These are phyloP conservation scores for Brassica rapa DNA, from an alignment of 345 rosid species.

Conservation along the genomic window DNA sequence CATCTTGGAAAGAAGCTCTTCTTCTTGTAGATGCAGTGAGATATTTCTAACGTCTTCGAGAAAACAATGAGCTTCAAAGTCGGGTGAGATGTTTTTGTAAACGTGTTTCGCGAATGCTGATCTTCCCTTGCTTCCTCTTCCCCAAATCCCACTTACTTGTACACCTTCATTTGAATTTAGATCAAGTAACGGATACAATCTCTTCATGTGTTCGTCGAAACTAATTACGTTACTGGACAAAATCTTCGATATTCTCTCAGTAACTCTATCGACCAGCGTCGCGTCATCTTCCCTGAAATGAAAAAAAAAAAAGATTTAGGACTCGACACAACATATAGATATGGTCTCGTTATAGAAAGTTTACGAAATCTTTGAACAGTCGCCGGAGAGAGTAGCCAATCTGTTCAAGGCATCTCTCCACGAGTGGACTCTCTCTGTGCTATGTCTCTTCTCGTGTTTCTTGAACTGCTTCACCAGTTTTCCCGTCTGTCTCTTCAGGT, in stretches of 20 bases:
- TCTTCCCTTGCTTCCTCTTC: slow-evolving; percentile 38
- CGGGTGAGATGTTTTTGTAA: slow-evolving; percentile 24
- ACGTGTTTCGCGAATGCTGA: slow-evolving; percentile 29
- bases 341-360: neutral
- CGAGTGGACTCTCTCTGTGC: neutral
- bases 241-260: slow-evolving; percentile 16
- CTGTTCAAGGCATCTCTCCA: slow-evolving; percentile 36
- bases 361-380: slow-evolving; percentile 30
- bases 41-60: slow-evolving; percentile 23
- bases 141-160: slow-evolving; percentile 35
- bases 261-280: slow-evolving; percentile 31
- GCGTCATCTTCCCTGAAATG: slow-evolving; percentile 25
- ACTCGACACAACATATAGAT: neutral
- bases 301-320: neutral
- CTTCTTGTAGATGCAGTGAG: slow-evolving; percentile 18
- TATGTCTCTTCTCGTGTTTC: slow-evolving; percentile 34
- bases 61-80: slow-evolving; percentile 40
- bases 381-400: slow-evolving; percentile 37
- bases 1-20: neutral
- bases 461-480: slow-evolving; percentile 31
- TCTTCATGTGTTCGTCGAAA: slow-evolving; percentile 30
- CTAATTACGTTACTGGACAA: slow-evolving; percentile 34
- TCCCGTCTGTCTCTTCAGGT: slow-evolving; percentile 28
- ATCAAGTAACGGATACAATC: slow-evolving; percentile 10
- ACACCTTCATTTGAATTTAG: slow-evolving; percentile 12